Base-by-base conservation (phyloP, 148 eudicot species). In the Cornus florida region DNA sequence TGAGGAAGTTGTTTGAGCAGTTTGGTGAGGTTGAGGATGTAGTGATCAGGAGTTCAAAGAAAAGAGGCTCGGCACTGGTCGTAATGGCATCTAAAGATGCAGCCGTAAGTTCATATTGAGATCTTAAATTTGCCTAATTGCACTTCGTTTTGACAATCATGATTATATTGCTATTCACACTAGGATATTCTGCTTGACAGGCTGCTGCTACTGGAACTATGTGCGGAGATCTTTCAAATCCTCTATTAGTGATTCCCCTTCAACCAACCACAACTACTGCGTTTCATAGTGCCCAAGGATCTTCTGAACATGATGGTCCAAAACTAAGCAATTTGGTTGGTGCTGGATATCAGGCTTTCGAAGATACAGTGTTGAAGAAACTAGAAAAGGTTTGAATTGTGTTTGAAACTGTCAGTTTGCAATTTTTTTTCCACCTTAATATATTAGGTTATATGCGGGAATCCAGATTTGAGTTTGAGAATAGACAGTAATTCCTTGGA, bases 171-270 rank as follows among this genome's bases (percentile, higher is more conserved):
- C 22, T 77, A n/a, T 71, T 67, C 68, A 22, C 16, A 10, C n/a
- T 23, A 35, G 23, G 66, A 13, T 16, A 28, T 70, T 69, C 78
- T 71, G 11, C 77, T 76, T 81, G 72, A 53, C 78, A 94, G 98
- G 80, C 53, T 76, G 95, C 97, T 72, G 93, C 91, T 17, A 83
- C 83, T 67, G 90, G 91, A 73, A 77, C 75, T 73, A 77, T 93
- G 75, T 83, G 78, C 67, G 99, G 99, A 53, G 85, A 89, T 88
- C 78, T 93, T 23, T 86, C 95, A 56, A 92, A 95, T 82, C 97
- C 97, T 46, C 81, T 96, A 76, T 77, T 88, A 65, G 95, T 93
- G 50, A 10, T 88, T 87, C 98, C 99, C 57, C 90, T 92, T 74
- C 84, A 86, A 76, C 90, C 88, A 31, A 62, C 78, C 31, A 71